phyloP scores from a whole-genome alignment of 139 green algal species.

The Choricystis sp. region DNA sequence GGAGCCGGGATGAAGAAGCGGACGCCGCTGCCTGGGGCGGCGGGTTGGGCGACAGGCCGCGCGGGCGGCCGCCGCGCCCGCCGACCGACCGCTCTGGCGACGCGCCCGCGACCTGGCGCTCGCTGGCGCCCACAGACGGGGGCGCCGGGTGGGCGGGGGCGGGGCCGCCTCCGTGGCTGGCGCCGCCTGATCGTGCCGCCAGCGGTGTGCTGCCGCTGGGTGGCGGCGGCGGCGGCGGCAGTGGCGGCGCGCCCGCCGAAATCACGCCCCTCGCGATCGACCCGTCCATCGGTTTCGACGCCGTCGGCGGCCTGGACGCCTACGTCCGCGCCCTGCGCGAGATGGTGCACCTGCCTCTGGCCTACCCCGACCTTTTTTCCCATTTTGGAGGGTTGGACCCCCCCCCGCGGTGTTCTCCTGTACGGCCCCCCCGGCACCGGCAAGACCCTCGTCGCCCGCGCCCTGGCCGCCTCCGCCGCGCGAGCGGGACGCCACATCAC shows the following conservation, averaged over 20 bases:
- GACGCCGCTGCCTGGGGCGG: no score
- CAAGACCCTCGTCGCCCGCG: constrained; percentile 85
- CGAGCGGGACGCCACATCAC: constrained; percentile 42
- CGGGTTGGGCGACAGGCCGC: no score
- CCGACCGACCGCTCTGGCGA: no score
- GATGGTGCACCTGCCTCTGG: constrained; percentile 91
- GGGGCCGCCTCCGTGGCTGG: no score
- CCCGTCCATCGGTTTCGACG: constrained; percentile 64
- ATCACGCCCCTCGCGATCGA: constrained; percentile 76
- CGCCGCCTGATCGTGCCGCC: no score
- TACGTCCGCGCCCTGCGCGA: constrained; percentile 84
- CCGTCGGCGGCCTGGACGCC: constrained; percentile 68
- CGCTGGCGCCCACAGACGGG: not conserved
- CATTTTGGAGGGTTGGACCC: constrained; percentile 66
- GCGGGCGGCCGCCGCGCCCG: no score
- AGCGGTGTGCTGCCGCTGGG: no score
- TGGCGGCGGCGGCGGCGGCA: no score
- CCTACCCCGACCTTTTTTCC: constrained; percentile 88
- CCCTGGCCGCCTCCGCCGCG: constrained; percentile 65
- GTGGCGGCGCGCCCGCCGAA: constrained; percentile 29
- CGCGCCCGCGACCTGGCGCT: not conserved
- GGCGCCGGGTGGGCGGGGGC: no score
- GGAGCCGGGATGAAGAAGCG: no score
- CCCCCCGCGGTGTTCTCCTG: constrained; percentile 79
- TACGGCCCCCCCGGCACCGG: constrained; percentile 85